Conservation (phyloP, 805 yeast genomes). For the Saturnispora gosingensis region DNA sequence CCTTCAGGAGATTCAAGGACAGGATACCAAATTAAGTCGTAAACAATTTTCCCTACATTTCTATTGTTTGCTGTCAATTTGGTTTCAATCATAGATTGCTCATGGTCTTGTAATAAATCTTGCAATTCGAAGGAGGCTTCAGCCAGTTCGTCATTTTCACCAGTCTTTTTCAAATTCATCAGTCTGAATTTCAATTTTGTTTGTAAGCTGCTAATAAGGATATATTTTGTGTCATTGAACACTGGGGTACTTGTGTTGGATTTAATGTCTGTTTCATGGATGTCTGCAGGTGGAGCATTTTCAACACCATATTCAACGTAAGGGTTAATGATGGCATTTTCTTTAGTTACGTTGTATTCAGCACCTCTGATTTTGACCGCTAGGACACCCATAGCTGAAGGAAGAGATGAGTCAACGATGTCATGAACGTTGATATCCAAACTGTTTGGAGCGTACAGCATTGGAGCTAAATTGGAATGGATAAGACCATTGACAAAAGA, state of each 20-base stretch:
- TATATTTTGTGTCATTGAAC: conserved; percentile 57
- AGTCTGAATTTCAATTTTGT: conserved; percentile 49
- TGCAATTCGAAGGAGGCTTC: conserved; percentile 44
- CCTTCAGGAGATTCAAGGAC: conserved; percentile 31
- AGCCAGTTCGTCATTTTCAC: conserved; percentile 45
- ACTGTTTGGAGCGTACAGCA: conserved; percentile 77
- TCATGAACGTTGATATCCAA: conserved; percentile 69
- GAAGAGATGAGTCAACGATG: conserved; percentile 49
- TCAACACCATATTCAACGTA: conserved; percentile 30
- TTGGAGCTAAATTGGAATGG: conserved; percentile 63
- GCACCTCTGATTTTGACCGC: conserved; percentile 55
- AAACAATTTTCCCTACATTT: conserved; percentile 49
- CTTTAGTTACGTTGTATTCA: conserved; percentile 33
- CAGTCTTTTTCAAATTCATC: conserved; percentile 42
- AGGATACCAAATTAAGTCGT: conserved; percentile 47
- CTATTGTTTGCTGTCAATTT: conserved; percentile 42
- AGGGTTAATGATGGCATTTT: conserved; percentile 39
- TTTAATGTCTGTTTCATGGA: conserved; percentile 45
- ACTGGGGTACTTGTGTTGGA: conserved; percentile 46
- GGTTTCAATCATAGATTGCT: conserved; percentile 34
- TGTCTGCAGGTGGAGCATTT: conserved; percentile 20
- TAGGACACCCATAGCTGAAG: conserved; percentile 62
- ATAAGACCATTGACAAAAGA: conserved; percentile 61
- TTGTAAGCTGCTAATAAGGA: conserved; percentile 48
- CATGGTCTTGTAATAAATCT: conserved; percentile 50